These are phyloP conservation scores for Pseudogymnoascus sp. DNA, from an alignment of 2,329 filamentous ascomycete genomes.

Conservation along the genomic window DNA sequence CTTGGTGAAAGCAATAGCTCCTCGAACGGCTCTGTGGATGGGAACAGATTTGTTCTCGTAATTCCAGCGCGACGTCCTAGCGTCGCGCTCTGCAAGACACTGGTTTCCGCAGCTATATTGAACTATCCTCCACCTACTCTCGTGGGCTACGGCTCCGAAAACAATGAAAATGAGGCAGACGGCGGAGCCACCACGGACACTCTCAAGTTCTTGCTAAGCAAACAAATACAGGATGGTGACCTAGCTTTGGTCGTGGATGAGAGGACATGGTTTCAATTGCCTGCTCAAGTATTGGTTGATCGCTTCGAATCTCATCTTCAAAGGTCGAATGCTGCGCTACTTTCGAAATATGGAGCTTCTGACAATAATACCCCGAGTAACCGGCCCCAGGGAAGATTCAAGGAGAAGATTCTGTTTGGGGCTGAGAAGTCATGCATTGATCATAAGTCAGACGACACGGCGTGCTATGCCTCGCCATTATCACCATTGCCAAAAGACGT, in stretches of 20 bases:
- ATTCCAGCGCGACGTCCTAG: slow-evolving; percentile 40
- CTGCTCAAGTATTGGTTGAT: slow-evolving; percentile 46
- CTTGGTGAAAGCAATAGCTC: background rate
- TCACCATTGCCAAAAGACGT: slow-evolving; percentile 42
- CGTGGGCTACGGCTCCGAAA: slow-evolving; percentile 36
- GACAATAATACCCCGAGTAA: slow-evolving; percentile 28
- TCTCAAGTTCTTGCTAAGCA: slow-evolving; percentile 38
- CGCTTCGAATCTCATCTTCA: slow-evolving; percentile 44
- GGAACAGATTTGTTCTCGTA: slow-evolving; percentile 45
- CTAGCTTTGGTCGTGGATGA: slow-evolving; percentile 47
- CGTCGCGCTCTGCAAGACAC: slow-evolving; percentile 45
- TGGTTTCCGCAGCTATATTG: slow-evolving; percentile 50
- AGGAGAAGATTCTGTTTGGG: slow-evolving; percentile 47
- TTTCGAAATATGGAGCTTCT: slow-evolving; percentile 18
- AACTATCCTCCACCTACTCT: slow-evolving; percentile 51
- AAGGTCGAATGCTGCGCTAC: slow-evolving; percentile 40
- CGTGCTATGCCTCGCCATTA: slow-evolving; percentile 45
- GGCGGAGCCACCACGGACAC: slow-evolving; percentile 14
- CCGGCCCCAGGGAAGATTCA: slow-evolving; percentile 26
- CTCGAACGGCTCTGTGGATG: background rate
- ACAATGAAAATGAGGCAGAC: slow-evolving; percentile 3
- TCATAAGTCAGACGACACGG: slow-evolving; percentile 34
- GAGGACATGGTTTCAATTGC: slow-evolving; percentile 45
- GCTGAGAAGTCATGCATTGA: slow-evolving; percentile 46
- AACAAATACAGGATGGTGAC: slow-evolving; percentile 44